Percentiles rank a stretch among this genome's conserved stretches.
Conservation (phyloP, 768 basidiomycete species). For the Leccinum truebloodii region DNA sequence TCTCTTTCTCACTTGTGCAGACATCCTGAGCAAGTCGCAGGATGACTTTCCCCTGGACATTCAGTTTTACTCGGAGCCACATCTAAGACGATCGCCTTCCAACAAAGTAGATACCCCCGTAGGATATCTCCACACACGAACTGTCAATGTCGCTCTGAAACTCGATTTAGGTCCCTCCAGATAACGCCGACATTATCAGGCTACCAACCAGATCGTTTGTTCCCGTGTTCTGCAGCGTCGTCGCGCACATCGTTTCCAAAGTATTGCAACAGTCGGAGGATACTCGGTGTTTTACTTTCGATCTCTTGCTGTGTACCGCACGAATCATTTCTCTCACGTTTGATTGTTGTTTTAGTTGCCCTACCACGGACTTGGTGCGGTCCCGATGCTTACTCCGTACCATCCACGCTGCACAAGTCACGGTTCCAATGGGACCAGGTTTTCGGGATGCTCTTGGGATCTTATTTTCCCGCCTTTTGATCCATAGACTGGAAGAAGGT, state of each 20-base stretch:
- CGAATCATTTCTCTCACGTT: slow-evolving; percentile 43
- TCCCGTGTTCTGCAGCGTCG: slow-evolving; percentile 46
- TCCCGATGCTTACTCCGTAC: slow-evolving; percentile 43
- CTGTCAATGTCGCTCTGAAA: slow-evolving; percentile 15
- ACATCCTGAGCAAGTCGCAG: slow-evolving; percentile 36
- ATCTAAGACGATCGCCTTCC: slow-evolving; percentile 33
- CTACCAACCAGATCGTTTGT: slow-evolving; percentile 43
- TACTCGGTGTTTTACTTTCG: slow-evolving; percentile 50
- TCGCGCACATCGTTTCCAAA: slow-evolving; percentile 46
- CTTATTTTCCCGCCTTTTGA: slow-evolving; percentile 27
- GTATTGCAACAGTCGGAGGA: slow-evolving; percentile 44
- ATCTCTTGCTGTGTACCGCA: slow-evolving; percentile 45
- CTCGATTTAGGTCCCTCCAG: slow-evolving; percentile 34
- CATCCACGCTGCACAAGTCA: slow-evolving; percentile 33
- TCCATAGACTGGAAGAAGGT: slow-evolving; percentile 46
- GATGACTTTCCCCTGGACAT: slow-evolving; percentile 40
- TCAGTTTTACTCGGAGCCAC: slow-evolving; percentile 42
- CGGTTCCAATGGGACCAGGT: slow-evolving; percentile 25
- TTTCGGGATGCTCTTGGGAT: slow-evolving; percentile 34
- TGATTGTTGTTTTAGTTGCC: slow-evolving; percentile 43
- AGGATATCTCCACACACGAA: slow-evolving; percentile 13
- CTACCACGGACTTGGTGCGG: slow-evolving; percentile 35
- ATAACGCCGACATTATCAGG: slow-evolving; percentile 36
- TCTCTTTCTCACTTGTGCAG: slow-evolving; percentile 25
- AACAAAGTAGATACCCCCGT: slow-evolving; percentile 38